phyloP scores from a whole-genome alignment of 2,329 filamentous ascomycete genomes.

The Macroventuria anomochaeta region DNA sequence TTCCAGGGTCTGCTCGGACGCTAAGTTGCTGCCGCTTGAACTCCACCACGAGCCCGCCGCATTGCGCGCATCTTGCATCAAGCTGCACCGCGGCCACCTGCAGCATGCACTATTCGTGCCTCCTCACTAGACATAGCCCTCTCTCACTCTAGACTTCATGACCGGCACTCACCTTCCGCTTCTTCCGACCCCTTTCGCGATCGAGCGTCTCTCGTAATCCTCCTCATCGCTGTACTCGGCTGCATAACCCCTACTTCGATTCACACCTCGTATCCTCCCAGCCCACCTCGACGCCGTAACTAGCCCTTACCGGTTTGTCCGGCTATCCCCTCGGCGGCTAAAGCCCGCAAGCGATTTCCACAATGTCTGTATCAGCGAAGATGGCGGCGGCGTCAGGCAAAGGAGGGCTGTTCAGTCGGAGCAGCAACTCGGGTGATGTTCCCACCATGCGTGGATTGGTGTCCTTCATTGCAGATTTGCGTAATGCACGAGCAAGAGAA shows the following conservation, averaged over 20 bases:
- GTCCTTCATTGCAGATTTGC: conserved; percentile 95
- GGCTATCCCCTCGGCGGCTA: conserved; percentile 40
- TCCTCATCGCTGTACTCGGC: conserved; percentile 29
- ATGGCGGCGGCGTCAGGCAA: conserved; percentile 49
- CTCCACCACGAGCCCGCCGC: conserved; percentile 31
- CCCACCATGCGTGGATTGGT: conserved; percentile 70
- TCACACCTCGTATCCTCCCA: conserved; percentile 3
- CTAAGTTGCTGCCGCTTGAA: conserved; percentile 10
- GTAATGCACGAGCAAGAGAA: conserved; percentile 93
- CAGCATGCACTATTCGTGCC: conserved; percentile 26
- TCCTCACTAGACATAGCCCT: conserved; percentile 3
- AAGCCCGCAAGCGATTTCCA: conserved; percentile 37
- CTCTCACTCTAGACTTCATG: conserved; percentile 24
- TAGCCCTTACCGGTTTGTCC: conserved; percentile 32
- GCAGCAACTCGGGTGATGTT: conserved; percentile 48
- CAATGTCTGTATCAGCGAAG: conserved; percentile 39
- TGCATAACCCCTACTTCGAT: conserved; percentile 36
- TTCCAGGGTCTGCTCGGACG: conserved; percentile 8
- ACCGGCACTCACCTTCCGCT: conserved; percentile 20
- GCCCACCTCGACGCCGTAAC: conserved; percentile 5
- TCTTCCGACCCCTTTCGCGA: conserved; percentile 34
- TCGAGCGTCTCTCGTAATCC: conserved; percentile 22
- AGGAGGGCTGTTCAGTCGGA: conserved; percentile 51
- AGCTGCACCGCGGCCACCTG: conserved; percentile 34
- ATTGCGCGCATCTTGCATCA: conserved; percentile 32